Evolutionary conservation across 2,329 filamentous ascomycete species (phyloP).

Genomic region (Knoxdaviesia capensis): DNA sequence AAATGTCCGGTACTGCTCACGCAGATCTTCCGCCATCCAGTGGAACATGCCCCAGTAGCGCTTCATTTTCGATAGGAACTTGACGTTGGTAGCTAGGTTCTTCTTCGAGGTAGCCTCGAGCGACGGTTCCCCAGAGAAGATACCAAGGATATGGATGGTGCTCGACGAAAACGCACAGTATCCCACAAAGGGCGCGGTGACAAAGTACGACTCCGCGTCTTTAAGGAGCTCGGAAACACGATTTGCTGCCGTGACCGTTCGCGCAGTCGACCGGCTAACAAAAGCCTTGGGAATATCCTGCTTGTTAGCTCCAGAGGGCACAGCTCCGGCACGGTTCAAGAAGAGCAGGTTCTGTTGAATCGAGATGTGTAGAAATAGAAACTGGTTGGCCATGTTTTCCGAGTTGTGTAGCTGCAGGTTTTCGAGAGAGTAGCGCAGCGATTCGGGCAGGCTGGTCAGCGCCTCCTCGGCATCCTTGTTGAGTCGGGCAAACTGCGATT

Average conservation of each 20-base stretch:
- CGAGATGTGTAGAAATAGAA: slow-evolving; percentile 77
- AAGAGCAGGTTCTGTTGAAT: slow-evolving; percentile 82
- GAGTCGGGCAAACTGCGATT: slow-evolving; percentile 58
- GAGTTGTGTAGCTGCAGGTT: slow-evolving; percentile 73
- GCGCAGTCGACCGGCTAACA: slow-evolving; percentile 51
- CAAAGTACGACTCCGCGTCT: slow-evolving; percentile 53
- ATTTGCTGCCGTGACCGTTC: slow-evolving; percentile 67
- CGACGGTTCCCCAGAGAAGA: slow-evolving; percentile 64
- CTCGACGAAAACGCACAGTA: slow-evolving; percentile 89
- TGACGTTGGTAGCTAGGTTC: slow-evolving; percentile 72
- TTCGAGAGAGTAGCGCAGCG: slow-evolving; percentile 55
- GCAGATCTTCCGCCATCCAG: slow-evolving; percentile 84
- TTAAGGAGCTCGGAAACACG: slow-evolving; percentile 69
- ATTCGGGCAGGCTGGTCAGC: slow-evolving; percentile 44
- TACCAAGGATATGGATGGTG: slow-evolving; percentile 82
- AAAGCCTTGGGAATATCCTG: slow-evolving; percentile 42
- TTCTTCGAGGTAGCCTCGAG: slow-evolving; percentile 63
- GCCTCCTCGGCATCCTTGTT: slow-evolving; percentile 53
- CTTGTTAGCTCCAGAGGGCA: slow-evolving; percentile 33
- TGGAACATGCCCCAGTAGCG: slow-evolving; percentile 98
- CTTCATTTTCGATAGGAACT: slow-evolving; percentile 86
- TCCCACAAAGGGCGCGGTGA: slow-evolving; percentile 81
- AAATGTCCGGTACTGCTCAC: slow-evolving; percentile 69
- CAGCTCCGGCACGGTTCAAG: slow-evolving; percentile 64
- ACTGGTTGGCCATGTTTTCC: slow-evolving; percentile 75